A percentile compares a stretch with the other conserved stretches of the same genome.
Evolutionary conservation across 495 filamentous ascomycete species (phyloP).

Genomic region (Wilcoxina mikolae): DNA sequence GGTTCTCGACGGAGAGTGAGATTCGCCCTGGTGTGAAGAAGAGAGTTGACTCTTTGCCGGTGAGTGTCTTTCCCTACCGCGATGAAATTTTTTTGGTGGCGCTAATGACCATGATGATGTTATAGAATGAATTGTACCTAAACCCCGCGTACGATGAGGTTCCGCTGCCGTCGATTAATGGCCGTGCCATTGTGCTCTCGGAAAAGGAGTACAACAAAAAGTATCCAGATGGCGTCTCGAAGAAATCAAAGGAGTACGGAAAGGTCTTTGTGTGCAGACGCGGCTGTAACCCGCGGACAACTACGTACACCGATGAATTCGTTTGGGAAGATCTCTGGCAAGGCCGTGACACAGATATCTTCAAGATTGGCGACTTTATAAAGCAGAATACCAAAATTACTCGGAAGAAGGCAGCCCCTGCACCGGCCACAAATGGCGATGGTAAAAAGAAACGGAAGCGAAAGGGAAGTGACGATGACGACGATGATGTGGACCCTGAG

Average conservation of each 20-base stretch:
- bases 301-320: slow-evolving; percentile 87
- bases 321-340: slow-evolving; percentile 73
- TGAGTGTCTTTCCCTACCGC: slow-evolving; percentile 23
- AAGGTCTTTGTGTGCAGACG: slow-evolving; percentile 84
- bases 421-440: slow-evolving; percentile 38
- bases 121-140: slow-evolving; percentile 78
- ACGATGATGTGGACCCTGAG: slow-evolving; percentile 31
- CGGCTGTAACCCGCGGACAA: slow-evolving; percentile 73
- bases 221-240: slow-evolving; percentile 67
- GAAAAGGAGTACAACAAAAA: slow-evolving; percentile 44
- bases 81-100: slow-evolving; percentile 29
- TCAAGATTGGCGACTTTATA: slow-evolving; percentile 47
- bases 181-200: slow-evolving; percentile 69
- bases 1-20: slow-evolving; percentile 86
- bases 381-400: slow-evolving; percentile 55
- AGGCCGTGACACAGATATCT: slow-evolving; percentile 46
- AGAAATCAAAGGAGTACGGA: slow-evolving; percentile 58
- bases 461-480: slow-evolving; percentile 32
- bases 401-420: slow-evolving; percentile 41
- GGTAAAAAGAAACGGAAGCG: slow-evolving; percentile 15
- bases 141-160: slow-evolving; percentile 73
- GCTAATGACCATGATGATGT: slow-evolving; percentile 72
- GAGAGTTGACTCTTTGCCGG: slow-evolving; percentile 60
- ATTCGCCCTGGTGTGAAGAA: slow-evolving; percentile 71
- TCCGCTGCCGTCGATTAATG: slow-evolving; percentile 77